Base-by-base conservation (phyloP, 805 yeast genomes). In the Candida qinlingensis region DNA sequence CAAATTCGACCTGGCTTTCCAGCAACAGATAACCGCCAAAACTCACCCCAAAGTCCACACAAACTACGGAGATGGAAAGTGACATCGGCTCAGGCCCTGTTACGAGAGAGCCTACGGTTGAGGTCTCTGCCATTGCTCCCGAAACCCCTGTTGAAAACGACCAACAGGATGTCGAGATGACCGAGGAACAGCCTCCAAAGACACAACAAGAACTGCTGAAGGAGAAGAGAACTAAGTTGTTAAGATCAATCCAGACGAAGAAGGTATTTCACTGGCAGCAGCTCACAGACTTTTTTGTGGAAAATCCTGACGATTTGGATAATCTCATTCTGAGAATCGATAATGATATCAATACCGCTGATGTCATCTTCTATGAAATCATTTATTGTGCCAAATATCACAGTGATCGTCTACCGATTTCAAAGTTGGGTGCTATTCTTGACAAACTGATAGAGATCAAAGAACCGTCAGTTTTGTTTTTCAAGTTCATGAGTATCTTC, bases 401-500 rank as follows among this genome's bases (percentile, higher is more conserved):
- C 36, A 53, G 56, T 2, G 48, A 54, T 4, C 50, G 61, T 8
- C 7, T 56, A 3, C n/a, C 55, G 3, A 12, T 35, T 4, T 41
- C 37, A 0, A 30, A 35, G 28, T 47, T 59, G 5, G 45, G 44
- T 25, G 43, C 48, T 5, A 45, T 52, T 5, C 42, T 65, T 12
- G 54, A 61, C 12, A 47, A 45, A n/a, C 39, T 64, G 31, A 45
- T 54, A 10, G 47, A 42, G 11, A 29, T 6, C 36, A 51, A 45
- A 27, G 45, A 36, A 29, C 44, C 41, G 25, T 51, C 29, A 26
- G 47, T n/a, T 27, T 57, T 44, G 48, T 45, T 60, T 9, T 56
- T 57, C 46, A 60, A 63, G 38, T 67, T 64, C 42, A 58, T 69
- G 51, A 55, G 64, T 42, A 41, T 64, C 2, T 60, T 68, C 33